Evolutionary conservation across 495 filamentous ascomycete species (phyloP).

Genomic region (Collariella sp.): DNA sequence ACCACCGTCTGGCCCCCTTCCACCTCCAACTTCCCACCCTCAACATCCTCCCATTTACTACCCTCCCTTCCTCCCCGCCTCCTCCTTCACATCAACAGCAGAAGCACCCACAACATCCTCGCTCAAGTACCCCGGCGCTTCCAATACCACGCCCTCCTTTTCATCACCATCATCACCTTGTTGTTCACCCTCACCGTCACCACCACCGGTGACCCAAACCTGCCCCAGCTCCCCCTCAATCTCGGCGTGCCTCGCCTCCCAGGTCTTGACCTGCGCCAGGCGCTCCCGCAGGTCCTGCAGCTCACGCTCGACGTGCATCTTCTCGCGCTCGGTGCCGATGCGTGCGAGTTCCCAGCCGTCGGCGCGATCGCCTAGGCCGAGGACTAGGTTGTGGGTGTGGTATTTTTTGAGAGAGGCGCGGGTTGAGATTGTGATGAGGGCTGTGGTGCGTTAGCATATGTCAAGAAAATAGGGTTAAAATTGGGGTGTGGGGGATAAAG

Average conservation of each 20-base stretch:
- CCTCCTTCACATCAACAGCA: not conserved
- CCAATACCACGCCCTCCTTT: constrained; percentile 35
- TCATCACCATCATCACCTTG: too few relatives aligned
- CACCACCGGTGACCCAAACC: constrained; percentile 53
- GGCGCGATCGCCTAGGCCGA: constrained; percentile 60
- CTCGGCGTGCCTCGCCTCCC: constrained; percentile 67
- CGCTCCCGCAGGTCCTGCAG: constrained; percentile 72
- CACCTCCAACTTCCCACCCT: not conserved
- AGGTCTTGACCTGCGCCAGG: constrained; percentile 70
- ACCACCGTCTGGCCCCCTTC: not conserved
- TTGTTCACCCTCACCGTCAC: too few relatives aligned
- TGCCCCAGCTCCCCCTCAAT: constrained; percentile 52
- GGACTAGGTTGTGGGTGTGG: constrained; percentile 78
- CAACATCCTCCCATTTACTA: too few relatives aligned
- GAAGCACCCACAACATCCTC: not conserved
- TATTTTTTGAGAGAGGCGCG: constrained; percentile 90
- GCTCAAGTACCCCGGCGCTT: not conserved
- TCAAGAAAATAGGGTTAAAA: not conserved
- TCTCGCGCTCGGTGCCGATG: constrained; percentile 88
- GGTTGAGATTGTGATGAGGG: constrained; percentile 88
- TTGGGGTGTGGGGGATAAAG: not conserved
- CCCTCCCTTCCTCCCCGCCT: too few relatives aligned
- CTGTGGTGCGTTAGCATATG: constrained; percentile 31
- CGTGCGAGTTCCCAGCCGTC: constrained; percentile 79
- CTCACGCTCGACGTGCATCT: constrained; percentile 82